Evolutionary conservation across 306 rosid genomes (phyloP).

Genomic region (Vigna reflexopilosa): DNA sequence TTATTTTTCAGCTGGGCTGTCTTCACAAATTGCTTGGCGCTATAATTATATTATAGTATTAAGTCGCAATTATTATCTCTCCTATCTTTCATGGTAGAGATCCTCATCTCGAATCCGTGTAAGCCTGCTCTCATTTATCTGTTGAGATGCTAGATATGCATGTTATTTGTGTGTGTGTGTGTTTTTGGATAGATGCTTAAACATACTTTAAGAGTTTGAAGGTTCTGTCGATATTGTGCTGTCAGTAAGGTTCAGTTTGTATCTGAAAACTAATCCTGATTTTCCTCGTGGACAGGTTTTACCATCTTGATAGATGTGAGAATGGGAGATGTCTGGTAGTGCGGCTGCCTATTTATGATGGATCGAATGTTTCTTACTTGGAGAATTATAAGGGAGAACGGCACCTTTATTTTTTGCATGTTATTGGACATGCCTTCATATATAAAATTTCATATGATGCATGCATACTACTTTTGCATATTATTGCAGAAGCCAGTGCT

Average conservation of each 20-base stretch:
- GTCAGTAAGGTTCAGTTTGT: slow-evolving; percentile 23
- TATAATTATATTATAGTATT: slow-evolving; percentile 8
- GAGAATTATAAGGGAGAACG: slow-evolving; percentile 22
- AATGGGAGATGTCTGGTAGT: slow-evolving; percentile 18
- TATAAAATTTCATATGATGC: slow-evolving; percentile 15
- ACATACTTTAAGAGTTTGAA: background rate
- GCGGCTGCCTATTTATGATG: slow-evolving; percentile 13
- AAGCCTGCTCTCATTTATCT: slow-evolving; percentile 26
- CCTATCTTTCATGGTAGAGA: slow-evolving; percentile 41
- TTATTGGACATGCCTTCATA: slow-evolving; percentile 18
- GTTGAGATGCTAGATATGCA: slow-evolving; percentile 1
- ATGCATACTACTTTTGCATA: background rate
- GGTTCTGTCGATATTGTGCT: slow-evolving; percentile 15
- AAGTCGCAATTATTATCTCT: slow-evolving; percentile 24
- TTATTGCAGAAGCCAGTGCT: slow-evolving; percentile 24
- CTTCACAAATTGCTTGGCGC: slow-evolving; percentile 15
- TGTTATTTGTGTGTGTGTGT: background rate
- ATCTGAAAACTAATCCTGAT: slow-evolving; percentile 33
- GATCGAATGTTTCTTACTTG: slow-evolving; percentile 5
- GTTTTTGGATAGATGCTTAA: slow-evolving; percentile 8
- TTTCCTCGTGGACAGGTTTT: slow-evolving; percentile 40
- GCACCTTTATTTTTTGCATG: slow-evolving; percentile 17
- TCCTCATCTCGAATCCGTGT: slow-evolving; percentile 44
- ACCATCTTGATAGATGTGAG: slow-evolving; percentile 28
- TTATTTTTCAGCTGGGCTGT: slow-evolving; percentile 31